Base-by-base conservation (phyloP, 257 asterid species). In the Prunella vulgaris region DNA sequence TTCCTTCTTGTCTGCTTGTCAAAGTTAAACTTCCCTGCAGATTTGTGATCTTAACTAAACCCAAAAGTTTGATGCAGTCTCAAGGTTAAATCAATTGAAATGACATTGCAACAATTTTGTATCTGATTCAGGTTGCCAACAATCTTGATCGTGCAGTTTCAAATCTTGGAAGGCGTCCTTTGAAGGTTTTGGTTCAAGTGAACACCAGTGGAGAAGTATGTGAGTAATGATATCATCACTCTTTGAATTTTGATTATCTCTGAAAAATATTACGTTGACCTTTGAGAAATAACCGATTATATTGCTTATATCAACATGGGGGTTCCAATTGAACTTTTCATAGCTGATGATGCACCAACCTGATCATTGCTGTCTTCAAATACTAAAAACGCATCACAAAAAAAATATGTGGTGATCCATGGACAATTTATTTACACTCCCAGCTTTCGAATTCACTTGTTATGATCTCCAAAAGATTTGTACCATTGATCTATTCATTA, bases 161-260 rank as follows among this genome's bases (percentile, higher is more conserved):
- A 70, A 85, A 71, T 61, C 70, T 88, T 60, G 90, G 91, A 61
- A 83, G 95, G 78, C 84, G 69, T 58, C 96, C 93, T 66, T 68
- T 91, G 78, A 88, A 84, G 80, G 88, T 91, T 57, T 71, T 91
- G 85, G 90, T 91, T 68, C 97, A 91, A 77, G 97, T 88, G 73
- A 91, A 91, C 82, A 85, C 97, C 61, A 88, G 96, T 6, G 96
- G 97, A 78, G 97, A 91, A 84, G 86, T 48, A 78, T 91, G 97
- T 91, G 82, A 83, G 97, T 85, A 70, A 62, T 62, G 64, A 75
- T 54, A 42, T 64, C 60, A 1, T 21, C 21, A 8, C 64, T 65
- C 59, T 42, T 56, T 69, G 60, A 56, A 49, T 62, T 59, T 48
- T 38, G 57, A 6, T 27, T 22, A 27, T 42, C 7, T 1, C 49